A percentile compares a stretch with the other conserved stretches of the same genome.
Conservation (phyloP, 495 filamentous ascomycete species). For the Lindgomyces ingoldianus region DNA sequence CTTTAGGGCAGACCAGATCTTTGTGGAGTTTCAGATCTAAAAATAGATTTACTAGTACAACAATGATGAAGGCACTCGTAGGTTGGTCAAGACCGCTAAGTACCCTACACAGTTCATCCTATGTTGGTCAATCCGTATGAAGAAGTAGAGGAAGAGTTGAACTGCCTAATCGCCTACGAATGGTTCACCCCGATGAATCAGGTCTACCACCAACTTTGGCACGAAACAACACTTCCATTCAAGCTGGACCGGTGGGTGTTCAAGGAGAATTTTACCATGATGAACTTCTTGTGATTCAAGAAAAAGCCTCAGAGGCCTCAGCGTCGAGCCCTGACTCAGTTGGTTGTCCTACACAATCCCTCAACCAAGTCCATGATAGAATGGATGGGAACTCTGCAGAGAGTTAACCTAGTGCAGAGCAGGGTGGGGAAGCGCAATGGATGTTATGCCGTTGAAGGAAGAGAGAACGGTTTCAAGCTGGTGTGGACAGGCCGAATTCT, state of each 20-base stretch:
- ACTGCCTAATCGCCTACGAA: not conserved
- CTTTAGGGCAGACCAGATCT: not conserved
- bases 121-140: not conserved
- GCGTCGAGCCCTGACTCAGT: not conserved
- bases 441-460: not conserved
- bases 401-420: not conserved
- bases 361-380: not conserved
- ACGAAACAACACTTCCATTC: slow-evolving; percentile 12
- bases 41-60: not conserved
- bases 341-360: not conserved
- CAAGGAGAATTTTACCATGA: not conserved
- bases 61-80: not conserved
- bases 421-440: not conserved
- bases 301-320: not conserved
- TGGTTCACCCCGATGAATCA: not conserved
- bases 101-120: not conserved
- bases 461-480: not conserved
- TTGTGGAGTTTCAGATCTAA: slow-evolving; percentile 2
- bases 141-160: not conserved
- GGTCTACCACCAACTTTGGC: slow-evolving; percentile 14
- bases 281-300: slow-evolving; percentile 12
- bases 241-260: slow-evolving; percentile 5
- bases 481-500: not conserved
- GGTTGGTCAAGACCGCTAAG: not conserved
- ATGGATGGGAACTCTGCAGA: not conserved